These are phyloP conservation scores for Penicillium sp. DNA, from an alignment of 2,329 filamentous ascomycete genomes.

Conservation along the genomic window DNA sequence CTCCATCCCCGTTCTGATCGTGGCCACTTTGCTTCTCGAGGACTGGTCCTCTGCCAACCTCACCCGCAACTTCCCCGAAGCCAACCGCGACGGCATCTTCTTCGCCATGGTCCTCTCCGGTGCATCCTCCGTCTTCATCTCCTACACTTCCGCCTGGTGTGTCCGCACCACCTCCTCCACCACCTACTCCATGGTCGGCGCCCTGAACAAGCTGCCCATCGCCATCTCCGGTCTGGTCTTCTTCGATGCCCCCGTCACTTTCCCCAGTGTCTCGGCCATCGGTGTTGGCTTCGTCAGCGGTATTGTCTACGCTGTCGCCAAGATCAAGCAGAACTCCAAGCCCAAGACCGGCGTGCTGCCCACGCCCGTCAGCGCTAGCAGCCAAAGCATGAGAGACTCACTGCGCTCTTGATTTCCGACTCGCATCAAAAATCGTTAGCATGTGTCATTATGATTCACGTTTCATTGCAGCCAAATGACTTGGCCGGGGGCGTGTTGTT, in stretches of 20 bases:
- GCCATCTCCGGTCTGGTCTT: slow-evolving; percentile 90
- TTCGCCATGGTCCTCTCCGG: slow-evolving; percentile 93
- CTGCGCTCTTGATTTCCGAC: slow-evolving; percentile 62
- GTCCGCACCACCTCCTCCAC: slow-evolving; percentile 96
- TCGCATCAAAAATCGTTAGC: slow-evolving; percentile 12
- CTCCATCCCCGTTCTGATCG: slow-evolving; percentile 86
- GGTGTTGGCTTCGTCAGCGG: slow-evolving; percentile 88
- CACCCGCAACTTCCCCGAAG: slow-evolving; percentile 81
- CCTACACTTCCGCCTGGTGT: slow-evolving; percentile 99
- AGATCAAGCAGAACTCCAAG: slow-evolving; percentile 74
- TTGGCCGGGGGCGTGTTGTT: slow-evolving; percentile 16
- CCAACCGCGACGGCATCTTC: slow-evolving; percentile 75
- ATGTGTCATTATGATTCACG: slow-evolving; percentile 33
- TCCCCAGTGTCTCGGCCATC: slow-evolving; percentile 90
- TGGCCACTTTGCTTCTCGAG: slow-evolving; percentile 79
- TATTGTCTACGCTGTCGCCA: slow-evolving; percentile 84
- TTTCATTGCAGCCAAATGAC: slow-evolving; percentile 26
- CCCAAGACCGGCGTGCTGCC: slow-evolving; percentile 70
- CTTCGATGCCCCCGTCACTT: slow-evolving; percentile 90
- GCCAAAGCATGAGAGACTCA: slow-evolving; percentile 85
- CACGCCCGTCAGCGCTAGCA: slow-evolving; percentile 81
- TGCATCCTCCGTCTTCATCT: slow-evolving; percentile 92
- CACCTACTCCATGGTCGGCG: slow-evolving; percentile 98
- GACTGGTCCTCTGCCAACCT: slow-evolving; percentile 91
- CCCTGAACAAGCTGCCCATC: slow-evolving; percentile 96